phyloP scores from a whole-genome alignment of 2,329 filamentous ascomycete genomes.

The Corniculantispora saksenae region DNA sequence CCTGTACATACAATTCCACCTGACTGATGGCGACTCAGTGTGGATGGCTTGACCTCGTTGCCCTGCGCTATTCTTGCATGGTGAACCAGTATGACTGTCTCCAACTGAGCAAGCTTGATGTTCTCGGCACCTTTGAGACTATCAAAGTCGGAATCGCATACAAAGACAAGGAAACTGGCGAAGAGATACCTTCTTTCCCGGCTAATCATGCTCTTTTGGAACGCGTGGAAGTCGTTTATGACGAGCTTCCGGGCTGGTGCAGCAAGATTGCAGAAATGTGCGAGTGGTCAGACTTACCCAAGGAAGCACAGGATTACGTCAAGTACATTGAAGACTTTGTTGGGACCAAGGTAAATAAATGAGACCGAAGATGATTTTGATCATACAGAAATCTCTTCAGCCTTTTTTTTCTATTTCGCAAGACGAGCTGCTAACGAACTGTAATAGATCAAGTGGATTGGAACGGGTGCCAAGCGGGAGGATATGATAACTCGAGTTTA shows the following conservation, averaged over 20 bases:
- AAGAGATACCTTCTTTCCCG: slow-evolving; percentile 59
- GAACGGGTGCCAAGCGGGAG: slow-evolving; percentile 1
- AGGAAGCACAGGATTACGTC: slow-evolving; percentile 63
- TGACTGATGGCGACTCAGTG: slow-evolving; percentile 30
- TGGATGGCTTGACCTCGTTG: slow-evolving; percentile 58
- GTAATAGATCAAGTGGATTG: slow-evolving; percentile 10
- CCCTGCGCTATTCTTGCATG: slow-evolving; percentile 61
- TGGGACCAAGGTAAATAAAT: not conserved
- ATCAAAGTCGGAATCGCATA: slow-evolving; percentile 67
- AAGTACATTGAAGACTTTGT: slow-evolving; percentile 7
- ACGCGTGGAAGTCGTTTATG: slow-evolving; percentile 62
- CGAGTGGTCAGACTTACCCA: slow-evolving; percentile 54
- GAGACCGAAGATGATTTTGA: too few species aligned
- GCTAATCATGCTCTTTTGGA: slow-evolving; percentile 46
- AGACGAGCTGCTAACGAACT: not conserved
- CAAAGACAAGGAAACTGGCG: slow-evolving; percentile 32
- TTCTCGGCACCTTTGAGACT: slow-evolving; percentile 71
- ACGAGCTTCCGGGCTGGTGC: slow-evolving; percentile 68
- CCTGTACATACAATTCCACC: too few species aligned
- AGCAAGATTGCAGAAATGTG: slow-evolving; percentile 57
- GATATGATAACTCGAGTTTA: not conserved
- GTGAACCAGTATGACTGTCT: slow-evolving; percentile 64
- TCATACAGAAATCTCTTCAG: not conserved
- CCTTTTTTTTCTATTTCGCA: too few species aligned
- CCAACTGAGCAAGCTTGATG: slow-evolving; percentile 56